Base-by-base conservation (phyloP, 208 protist genomes). In the Trypanosoma conorhini region DNA sequence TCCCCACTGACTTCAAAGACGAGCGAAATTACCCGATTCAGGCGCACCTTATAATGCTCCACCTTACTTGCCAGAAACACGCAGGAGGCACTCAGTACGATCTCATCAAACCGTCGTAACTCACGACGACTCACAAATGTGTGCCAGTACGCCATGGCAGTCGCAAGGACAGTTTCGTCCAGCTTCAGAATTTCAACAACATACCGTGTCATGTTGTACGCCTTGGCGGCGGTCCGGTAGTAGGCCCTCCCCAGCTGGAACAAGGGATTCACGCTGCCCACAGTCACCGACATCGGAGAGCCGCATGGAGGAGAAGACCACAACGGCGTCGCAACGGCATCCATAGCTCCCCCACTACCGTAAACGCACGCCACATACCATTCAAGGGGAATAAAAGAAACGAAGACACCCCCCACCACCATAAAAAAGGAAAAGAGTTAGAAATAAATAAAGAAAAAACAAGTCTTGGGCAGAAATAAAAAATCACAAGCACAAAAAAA, bases 61-160 rank as follows among this genome's bases (percentile, higher is more conserved):
- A 96, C 86, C 58, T 96, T 96, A 13, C 76, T 81, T 22, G 91
- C 91, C 19, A 96, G 78, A 69, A 96, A 96, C 22, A 92, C 77
- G 64, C 86, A 91, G 4, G 91, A 85, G 19, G 85, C 80, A 62
- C 80, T 85, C 10, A 96, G 79, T 19, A 96, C 83, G 9, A 90
- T 74, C 48, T 87, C 83, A 61, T 96, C 81, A 33, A 91, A 70
- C 40, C 76, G 79, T 31, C 73, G 72, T 26, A 75, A 72, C 17
- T 87, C 88, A 78, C 88, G 80, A n/a, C 72, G 66, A 21, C 65
- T 76, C 9, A 85, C 79, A 74, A 94, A 96, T 60, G 87, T 85
- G 59, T 96, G 91, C 85, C 86, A 94, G 79, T 96, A 96, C 30
- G 72, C 77, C 87, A 96, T 85, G 17, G 88, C 74, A 22, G 88